These are phyloP conservation scores for Fomitopsis serialis DNA, from an alignment of 768 basidiomycete species.

Conservation along the genomic window DNA sequence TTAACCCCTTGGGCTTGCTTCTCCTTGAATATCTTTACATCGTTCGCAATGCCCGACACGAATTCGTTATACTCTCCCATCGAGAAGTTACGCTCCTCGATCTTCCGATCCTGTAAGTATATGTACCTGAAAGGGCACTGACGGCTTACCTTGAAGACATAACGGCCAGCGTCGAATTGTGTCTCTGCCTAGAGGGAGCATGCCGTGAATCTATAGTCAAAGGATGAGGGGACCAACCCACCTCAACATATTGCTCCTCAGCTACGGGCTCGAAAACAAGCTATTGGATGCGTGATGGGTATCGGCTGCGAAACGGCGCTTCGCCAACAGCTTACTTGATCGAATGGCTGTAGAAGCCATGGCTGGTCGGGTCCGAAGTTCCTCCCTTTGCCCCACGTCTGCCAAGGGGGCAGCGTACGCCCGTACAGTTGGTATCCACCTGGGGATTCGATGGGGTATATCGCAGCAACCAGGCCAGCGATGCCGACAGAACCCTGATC, in stretches of 20 bases:
- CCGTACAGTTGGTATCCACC: slow-evolving; percentile 66
- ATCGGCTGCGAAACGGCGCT: neutral
- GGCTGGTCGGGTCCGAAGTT: slow-evolving; percentile 43
- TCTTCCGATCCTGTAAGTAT: slow-evolving; percentile 26
- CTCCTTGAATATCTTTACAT: slow-evolving; percentile 37
- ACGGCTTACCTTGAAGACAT: slow-evolving; percentile 40
- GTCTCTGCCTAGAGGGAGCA: slow-evolving; percentile 37
- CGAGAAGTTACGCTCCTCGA: slow-evolving; percentile 48
- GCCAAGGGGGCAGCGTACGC: slow-evolving; percentile 60
- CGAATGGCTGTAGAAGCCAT: slow-evolving; percentile 60
- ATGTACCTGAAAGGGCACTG: neutral
- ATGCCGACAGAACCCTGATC: slow-evolving; percentile 71
- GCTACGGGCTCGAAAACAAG: slow-evolving; percentile 45
- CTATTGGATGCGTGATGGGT: slow-evolving; percentile 19
- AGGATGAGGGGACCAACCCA: slow-evolving; percentile 11
- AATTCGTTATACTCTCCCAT: slow-evolving; percentile 45
- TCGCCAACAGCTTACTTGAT: slow-evolving; percentile 37
- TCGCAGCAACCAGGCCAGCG: slow-evolving; percentile 60
- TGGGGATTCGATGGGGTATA: slow-evolving; percentile 59
- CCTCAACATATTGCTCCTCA: slow-evolving; percentile 45
- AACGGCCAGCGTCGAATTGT: slow-evolving; percentile 47
- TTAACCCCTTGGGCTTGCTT: slow-evolving; percentile 32
- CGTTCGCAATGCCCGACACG: slow-evolving; percentile 32
- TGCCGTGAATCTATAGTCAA: neutral
- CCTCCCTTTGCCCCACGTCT: slow-evolving; percentile 50